Evolutionary conservation across 495 filamentous ascomycete genomes (phyloP), one percentile per base, ranked within the genome.

Genomic region (Hypomontagnella submonticulosa): DNA sequence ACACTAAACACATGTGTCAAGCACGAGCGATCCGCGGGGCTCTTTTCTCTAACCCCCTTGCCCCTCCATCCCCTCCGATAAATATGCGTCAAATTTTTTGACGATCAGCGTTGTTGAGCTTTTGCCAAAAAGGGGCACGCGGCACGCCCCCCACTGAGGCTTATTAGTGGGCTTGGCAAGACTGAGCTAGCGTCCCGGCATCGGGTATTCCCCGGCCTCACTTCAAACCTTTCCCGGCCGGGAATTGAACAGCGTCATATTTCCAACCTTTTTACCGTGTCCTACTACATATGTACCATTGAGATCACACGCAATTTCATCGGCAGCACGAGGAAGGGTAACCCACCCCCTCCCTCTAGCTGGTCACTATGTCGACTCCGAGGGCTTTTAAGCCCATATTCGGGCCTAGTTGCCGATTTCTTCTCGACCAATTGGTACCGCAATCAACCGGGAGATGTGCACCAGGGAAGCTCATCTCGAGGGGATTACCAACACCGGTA

Each of bases 341-440:
- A 16, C 34, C 58, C 16, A 7, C 44, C 60, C 34, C 41, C 33
- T 55, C 54, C 23, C 36, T 40, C 49, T 53, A 38, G 34, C 49
- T 30, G 16, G 16, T 18, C 12, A 13, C 40, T 18, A 74, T 74
- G 69, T 72, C 71, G 63, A 63, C 69, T 12, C 41, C 69, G 57
- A 57, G 71, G 57, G 71, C 69, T 41, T 42, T 74, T n/a, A 72
- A 60, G 54, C 66, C 71, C 66, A 44, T 74, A 36, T 55, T 74
- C 41, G 71, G 71, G 69, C 49, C 67, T 61, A 43, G 71, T 53
- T 61, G 53, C 58, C 70, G 71, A 38, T 60, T 71, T 18, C 23
- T 73, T 43, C 57, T 70, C 52, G 71, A 72, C 50, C 71, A 71
- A 68, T 70, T 72, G 43, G 37, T 61, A 10, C 47, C 71, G 43